A percentile compares a stretch with the other conserved stretches of the same genome.
These are phyloP conservation scores for Backusella psychrophila DNA, from an alignment of 192 early-diverging fungal genomes.

Conservation along the genomic window DNA sequence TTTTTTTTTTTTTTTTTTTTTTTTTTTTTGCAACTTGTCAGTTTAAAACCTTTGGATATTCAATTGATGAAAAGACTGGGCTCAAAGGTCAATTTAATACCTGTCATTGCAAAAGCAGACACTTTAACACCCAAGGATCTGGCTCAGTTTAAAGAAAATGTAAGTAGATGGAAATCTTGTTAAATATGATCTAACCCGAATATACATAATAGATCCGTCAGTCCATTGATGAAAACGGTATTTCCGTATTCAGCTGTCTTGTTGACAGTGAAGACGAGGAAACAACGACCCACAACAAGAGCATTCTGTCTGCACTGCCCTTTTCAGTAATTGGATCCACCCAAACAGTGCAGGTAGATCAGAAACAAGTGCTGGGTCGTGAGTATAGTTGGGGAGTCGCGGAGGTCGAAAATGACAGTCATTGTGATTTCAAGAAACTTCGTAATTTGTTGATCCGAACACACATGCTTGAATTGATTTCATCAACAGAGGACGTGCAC, in stretches of 20 bases:
- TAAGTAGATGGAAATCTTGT: conserved; percentile 19
- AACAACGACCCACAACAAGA: conserved; percentile 73
- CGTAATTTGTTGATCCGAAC: conserved; percentile 88
- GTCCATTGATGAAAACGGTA: conserved; percentile 80
- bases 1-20: too few relatives aligned
- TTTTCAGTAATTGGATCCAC: conserved; percentile 94
- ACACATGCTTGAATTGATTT: conserved; percentile 96
- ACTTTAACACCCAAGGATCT: conserved; percentile 84
- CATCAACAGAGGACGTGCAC: conserved; percentile 91
- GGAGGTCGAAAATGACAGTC: conserved; percentile 94
- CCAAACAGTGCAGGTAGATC: conserved; percentile 80
- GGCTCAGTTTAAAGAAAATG: conserved; percentile 80
- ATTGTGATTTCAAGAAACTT: conserved; percentile 95
- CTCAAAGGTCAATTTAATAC: conserved; percentile 89
- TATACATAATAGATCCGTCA: conserved; percentile 52
- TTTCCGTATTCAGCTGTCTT: conserved; percentile 77
- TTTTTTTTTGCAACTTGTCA: too few relatives aligned
- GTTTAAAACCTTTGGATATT: conserved; percentile 82
- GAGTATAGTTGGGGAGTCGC: conserved; percentile 91
- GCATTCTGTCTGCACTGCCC: conserved; percentile 89
- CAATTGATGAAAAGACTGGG: conserved; percentile 93
- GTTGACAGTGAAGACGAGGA: conserved; percentile 79
- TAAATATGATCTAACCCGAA: conserved; percentile 15
- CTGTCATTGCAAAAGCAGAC: conserved; percentile 90
- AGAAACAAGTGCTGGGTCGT: conserved; percentile 84